Base-by-base conservation (phyloP, 2,329 filamentous ascomycete genomes). In the Penicillium concentricum region DNA sequence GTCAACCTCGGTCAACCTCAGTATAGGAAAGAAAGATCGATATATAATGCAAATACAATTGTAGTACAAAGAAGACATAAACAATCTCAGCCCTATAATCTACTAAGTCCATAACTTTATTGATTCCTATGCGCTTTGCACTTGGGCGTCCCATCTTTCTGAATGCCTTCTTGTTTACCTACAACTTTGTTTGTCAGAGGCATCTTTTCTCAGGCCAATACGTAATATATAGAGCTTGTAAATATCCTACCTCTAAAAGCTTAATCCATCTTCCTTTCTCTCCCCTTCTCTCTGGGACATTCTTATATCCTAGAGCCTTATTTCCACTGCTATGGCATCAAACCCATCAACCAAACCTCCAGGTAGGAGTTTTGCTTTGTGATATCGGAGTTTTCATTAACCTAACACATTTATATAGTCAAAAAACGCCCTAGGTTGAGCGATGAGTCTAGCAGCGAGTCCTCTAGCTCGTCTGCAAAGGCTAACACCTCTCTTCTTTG, bases 51-150 rank as follows among this genome's bases (percentile, higher is more conserved):
- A 44, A 15, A 8, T 9, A 15, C 18, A 18, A 44, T n/a, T n/a
- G 22, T 12, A 15, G 4, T 30, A 20, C 20, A n/a, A 15, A 30
- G n/a, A 4, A 20, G n/a, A 32, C 1, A 7, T 8, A 16, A 5
- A 3, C 2, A 45, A 20, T 20, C 7, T 1, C 1, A 30, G 10
- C 1, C 0, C 6, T 30, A 0, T 9, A 20, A 20, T 20, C 1
- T 2, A 30, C 3, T 45, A 20, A 9, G 4, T 10, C n/a, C 0
- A 16, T 30, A 22, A 18, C 18, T 22, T 22, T 22, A 10, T 45
- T 16, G 4, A 3, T 20, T 32, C 13, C 18, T 20, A 45, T 13
- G 10, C 15, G 18, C 12, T 22, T 45, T 10, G 18, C 28, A 16
- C 13, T 5, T 32, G 7, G 13, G 18, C 8, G 0, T 43, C 22